Base-by-base conservation (phyloP, 2,329 filamentous ascomycete genomes). In the Orbilia javanica region DNA sequence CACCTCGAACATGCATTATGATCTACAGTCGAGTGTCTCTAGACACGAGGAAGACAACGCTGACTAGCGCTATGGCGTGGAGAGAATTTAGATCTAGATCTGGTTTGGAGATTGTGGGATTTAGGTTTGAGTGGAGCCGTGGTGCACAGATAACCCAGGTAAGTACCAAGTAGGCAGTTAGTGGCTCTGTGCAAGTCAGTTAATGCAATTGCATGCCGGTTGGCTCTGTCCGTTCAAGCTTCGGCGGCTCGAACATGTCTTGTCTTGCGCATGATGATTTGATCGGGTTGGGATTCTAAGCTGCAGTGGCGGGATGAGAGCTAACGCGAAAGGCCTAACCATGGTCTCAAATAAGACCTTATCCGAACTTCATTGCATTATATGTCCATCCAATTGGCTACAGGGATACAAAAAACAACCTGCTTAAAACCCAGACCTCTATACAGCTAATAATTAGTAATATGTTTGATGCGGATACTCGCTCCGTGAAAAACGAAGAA, bases 391-490 rank as follows among this genome's bases (percentile, higher is more conserved):
- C 55, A 27, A 42, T 31, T 34, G 13, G 18, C 18, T 27, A 42
- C 55, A 42, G n/a, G n/a, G n/a, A n/a, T n/a, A n/a, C n/a, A n/a
- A n/a, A n/a, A 42, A 60, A 60, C 13, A 60, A 42, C 55, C 55
- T 8, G 34, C 27, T 42, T 60, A 42, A 42, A 60, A 60, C 55
- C 55, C 55, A 60, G 8, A 60, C 34, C 22, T 66, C 60, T 57
- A 50, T 66, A 53, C 48, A 72, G 42, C n/a, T 44, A 18, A 29
- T 42, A 39, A 73, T 65, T 73, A 73, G 34, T 60, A 36, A n/a
- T 55, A 60, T 34, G 13, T 71, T 48, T 46, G n/a, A 72, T 64
- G 36, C 63, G 64, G 48, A 72, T 53, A 20, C 60, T 65, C 69
- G 48, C 60, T 73, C 69, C 69, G 48, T 65, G 36, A 66, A 60